Evolutionary conservation across 164 flowering plant genomes (phyloP), one percentile per base, ranked within the genome.

Genomic region (Dillenia suffruticosa): DNA sequence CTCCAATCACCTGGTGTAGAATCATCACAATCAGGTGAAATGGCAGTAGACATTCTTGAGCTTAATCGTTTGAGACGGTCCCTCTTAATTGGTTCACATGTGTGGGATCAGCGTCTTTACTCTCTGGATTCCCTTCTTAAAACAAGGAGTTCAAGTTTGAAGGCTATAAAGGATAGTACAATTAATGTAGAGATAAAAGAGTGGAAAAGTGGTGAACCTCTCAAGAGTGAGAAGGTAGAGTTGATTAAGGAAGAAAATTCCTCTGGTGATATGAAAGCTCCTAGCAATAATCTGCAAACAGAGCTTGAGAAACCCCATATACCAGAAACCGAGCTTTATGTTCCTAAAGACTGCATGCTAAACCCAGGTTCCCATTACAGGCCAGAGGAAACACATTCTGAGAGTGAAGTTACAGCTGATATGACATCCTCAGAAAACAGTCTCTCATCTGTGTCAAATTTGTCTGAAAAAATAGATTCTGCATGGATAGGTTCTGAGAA

Each of bases 401-500:
- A 76, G 58, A 68, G 66, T 54, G 82, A 81, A 63, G 70, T 68
- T 63, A 47, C 58, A 61, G 69, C 43, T 15, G 67, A 63, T 17
- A 64, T 54, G 15, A 58, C 68, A 55, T 60, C 72, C 44, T 64
- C 47, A 49, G 83, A 75, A 53, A 69, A 59, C 47, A 50, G 66
- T 32, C 73, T 76, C 0, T 79, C 85, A 44, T 72, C 82, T 57
- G 81, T 63, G 14, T 82, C 96, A 1, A 76, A 66, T 68, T 81
- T 92, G 44, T 90, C 99, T 13, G 97, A 95, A 59, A 79, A 82
- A 76, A 95, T 95, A 60, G 98, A 95, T 70, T 88, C 82, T 58
- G 94, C 87, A 26, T 95, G 98, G 99, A 85, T 86, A 2, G 99
- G 99, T 44, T 72, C 80, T 12, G 13, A 46, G 40, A 78, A 71